Percentiles rank a stretch among this genome's conserved stretches.
Evolutionary conservation across 2,329 filamentous ascomycete genomes (phyloP).

Genomic region (Aspergillus sp.): DNA sequence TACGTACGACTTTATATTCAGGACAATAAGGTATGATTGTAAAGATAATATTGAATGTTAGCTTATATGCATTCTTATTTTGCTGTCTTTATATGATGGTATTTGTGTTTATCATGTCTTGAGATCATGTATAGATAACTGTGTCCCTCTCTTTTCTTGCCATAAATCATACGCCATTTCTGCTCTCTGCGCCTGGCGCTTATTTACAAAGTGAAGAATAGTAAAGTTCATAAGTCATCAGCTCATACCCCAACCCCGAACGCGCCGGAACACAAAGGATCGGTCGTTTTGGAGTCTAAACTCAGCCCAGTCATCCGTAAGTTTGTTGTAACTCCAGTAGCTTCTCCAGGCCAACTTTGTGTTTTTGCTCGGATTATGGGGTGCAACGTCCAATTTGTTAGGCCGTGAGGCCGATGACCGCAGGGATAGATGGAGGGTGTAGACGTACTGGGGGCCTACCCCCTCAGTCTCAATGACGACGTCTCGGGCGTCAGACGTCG

Average conservation of each 20-base stretch:
- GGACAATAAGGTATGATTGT: too few species aligned
- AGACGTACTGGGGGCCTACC: conserved; percentile 71
- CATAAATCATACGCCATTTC: too few species aligned
- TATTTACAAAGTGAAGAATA: too few species aligned
- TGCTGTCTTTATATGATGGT: too few species aligned
- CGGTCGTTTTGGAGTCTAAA: conserved; percentile 64
- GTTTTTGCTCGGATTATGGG: conserved; percentile 56
- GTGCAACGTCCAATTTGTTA: conserved; percentile 35
- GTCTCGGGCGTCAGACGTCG: conserved; percentile 46
- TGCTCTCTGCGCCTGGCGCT: too few species aligned
- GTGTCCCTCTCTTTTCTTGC: too few species aligned
- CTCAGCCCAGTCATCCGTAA: conserved; percentile 87
- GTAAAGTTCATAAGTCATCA: conserved; percentile 13
- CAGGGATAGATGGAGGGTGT: conserved; percentile 73
- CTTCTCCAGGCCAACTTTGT: conserved; percentile 86
- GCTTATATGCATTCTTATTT: too few species aligned
- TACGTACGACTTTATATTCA: too few species aligned
- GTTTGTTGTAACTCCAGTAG: conserved; percentile 83
- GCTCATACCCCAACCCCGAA: conserved; percentile 53
- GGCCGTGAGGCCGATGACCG: conserved; percentile 49
- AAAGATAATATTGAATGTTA: too few species aligned
- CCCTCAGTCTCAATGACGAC: conserved; percentile 84
- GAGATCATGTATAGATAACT: too few species aligned
- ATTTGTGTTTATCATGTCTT: too few species aligned
- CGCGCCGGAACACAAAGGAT: conserved; percentile 58